Percentiles rank a stretch among this genome's conserved stretches.
These are phyloP conservation scores for Ustilago cynodontis DNA, from an alignment of 1,284 basidiomycete genomes.

Conservation along the genomic window DNA sequence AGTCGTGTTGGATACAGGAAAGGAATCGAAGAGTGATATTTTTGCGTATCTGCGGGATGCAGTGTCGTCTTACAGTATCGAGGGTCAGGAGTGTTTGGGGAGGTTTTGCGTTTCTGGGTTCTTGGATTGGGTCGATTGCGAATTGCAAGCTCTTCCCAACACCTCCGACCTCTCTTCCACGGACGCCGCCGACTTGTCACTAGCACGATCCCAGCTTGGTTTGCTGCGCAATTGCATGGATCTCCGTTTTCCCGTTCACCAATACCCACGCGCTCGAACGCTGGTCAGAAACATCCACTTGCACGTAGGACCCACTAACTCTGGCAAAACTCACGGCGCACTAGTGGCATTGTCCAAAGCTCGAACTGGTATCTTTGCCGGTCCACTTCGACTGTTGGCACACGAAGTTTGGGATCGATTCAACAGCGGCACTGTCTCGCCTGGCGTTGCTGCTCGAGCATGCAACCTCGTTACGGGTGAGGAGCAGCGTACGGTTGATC, in stretches of 20 bases:
- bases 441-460: conserved; percentile 71
- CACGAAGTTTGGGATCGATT: conserved; percentile 94
- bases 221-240: conserved; percentile 50
- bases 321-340: conserved; percentile 94
- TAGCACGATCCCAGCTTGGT: conserved; percentile 40
- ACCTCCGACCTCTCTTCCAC: background rate
- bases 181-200: conserved; percentile 19
- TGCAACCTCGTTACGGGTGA: conserved; percentile 96
- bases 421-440: conserved; percentile 84
- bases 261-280: conserved; percentile 71
- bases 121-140: conserved; percentile 46
- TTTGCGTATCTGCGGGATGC: conserved; percentile 30
- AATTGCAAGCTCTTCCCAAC: conserved; percentile 1
- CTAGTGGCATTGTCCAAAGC: conserved; percentile 86
- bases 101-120: conserved; percentile 36
- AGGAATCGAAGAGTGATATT: background rate
- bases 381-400: conserved; percentile 90
- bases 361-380: conserved; percentile 83
- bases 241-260: conserved; percentile 64
- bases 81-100: conserved; percentile 39
- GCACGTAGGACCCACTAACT: conserved; percentile 97
- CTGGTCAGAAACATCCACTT: conserved; percentile 85
- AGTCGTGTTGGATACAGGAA: conserved; percentile 14
- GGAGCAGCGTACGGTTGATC: conserved; percentile 81
- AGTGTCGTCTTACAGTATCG: conserved; percentile 21